Evolutionary conservation across 1,284 basidiomycete genomes (phyloP), one percentile per base, ranked within the genome.

Genomic region (Trametes pubescens): DNA sequence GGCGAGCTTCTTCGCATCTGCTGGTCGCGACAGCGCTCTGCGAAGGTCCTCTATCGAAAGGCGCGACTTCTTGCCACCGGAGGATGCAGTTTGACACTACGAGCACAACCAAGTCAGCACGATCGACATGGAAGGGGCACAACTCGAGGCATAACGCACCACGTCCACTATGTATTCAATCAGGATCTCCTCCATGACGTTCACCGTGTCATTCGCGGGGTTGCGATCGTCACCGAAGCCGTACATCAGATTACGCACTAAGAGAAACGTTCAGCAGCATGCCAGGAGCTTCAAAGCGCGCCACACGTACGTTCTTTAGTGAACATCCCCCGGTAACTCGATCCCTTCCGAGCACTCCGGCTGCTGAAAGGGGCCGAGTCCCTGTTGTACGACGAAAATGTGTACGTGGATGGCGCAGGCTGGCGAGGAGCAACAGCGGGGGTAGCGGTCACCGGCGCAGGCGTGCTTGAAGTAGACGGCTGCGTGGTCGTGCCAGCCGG

Each of bases 211-310:
- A 51, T 87, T 90, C 9, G 92, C 88, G 0, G 95, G 93, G 69
- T 94, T 92, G 21, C 92, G 85, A 73, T 94, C 93, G 74, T 98
- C 95, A 21, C 95, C 95, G 75, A 96, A 98, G n/a, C 93, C 94
- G 73, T 95, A 97, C 95, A 97, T 96, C 58, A 97, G 81, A 62
- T 86, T 91, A 67, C 91, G 88, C 63, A 97, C 94, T 96, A 68
- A 7, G 64, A 37, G 46, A 38, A 2, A 24, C 56, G 26, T 34
- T 69, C 59, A 43, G 29, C 32, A 62, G 47, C 37, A 34, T 22
- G 2, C 22, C 2, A n/a, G 11, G 5, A 51, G n/a, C 34, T 18
- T 29, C 59, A 18, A n/a, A 24, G 11, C 44, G 14, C 21, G 29
- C 44, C 29, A 46, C 35, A 82, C 91, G 77, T 73, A 92, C 91